Percentiles rank a stretch among this genome's conserved stretches.
Conservation (phyloP, 345 rosid species). For the Anacardium occidentale region DNA sequence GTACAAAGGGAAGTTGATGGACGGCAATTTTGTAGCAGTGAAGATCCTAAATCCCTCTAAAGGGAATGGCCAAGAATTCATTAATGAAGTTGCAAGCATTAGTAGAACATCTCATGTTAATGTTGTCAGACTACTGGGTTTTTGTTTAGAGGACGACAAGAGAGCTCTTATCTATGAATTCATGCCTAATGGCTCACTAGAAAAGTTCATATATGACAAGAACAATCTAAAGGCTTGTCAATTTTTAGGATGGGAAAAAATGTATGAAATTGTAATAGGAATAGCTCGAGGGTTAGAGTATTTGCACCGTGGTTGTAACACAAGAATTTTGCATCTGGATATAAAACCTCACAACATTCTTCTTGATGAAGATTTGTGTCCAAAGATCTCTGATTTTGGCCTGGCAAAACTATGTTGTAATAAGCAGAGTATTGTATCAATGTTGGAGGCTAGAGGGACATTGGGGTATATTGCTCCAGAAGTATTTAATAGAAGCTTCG, state of each 20-base stretch:
- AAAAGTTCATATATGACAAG: no score
- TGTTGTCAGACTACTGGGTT: no score
- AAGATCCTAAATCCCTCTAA: constrained; percentile 36
- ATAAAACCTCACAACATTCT: constrained; percentile 49
- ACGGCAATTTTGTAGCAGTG: constrained; percentile 37
- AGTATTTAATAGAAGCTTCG: constrained; percentile 30
- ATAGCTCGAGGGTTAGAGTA: no score
- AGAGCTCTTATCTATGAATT: no score
- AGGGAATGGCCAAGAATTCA: constrained; percentile 43
- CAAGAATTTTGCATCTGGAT: constrained; percentile 42
- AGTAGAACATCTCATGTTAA: no score
- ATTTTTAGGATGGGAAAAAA: no score
- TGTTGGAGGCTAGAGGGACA: constrained; percentile 29
- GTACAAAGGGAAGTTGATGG: constrained; percentile 29
- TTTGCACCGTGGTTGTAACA: constrained; percentile 44
- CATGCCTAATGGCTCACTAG: no score
- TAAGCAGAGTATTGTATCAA: constrained; percentile 35
- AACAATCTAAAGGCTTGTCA: no score
- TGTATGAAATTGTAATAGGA: no score
- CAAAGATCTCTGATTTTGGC: constrained; percentile 49
- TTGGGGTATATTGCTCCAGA: constrained; percentile 44
- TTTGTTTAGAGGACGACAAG: no score
- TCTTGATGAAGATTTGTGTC: constrained; percentile 35
- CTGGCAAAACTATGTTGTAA: constrained; percentile 38
- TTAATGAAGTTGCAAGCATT: no score